phyloP scores from a whole-genome alignment of 768 basidiomycete species.

The Calocera viscosa region DNA sequence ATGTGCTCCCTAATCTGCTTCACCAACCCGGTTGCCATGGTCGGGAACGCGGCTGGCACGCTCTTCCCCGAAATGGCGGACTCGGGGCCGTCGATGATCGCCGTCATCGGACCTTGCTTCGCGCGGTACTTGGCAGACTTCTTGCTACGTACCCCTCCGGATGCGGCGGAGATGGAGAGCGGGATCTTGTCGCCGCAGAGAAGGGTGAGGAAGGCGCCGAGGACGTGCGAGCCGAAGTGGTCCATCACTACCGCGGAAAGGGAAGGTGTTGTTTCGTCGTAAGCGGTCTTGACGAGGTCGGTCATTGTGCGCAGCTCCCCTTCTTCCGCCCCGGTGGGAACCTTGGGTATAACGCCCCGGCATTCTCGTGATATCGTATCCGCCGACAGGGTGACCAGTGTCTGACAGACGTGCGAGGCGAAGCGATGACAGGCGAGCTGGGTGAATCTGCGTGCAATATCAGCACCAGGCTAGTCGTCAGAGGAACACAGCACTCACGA shows the following conservation, averaged over 20 bases:
- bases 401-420: conserved; percentile 92
- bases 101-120: conserved; percentile 67
- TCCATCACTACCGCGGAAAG: conserved; percentile 61
- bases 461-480: background rate
- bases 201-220: conserved; percentile 66
- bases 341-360: conserved; percentile 24
- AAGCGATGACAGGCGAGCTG: conserved; percentile 66
- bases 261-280: conserved; percentile 51
- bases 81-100: conserved; percentile 45
- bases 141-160: conserved; percentile 52
- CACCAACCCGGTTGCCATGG: conserved; percentile 37
- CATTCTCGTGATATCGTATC: conserved; percentile 32
- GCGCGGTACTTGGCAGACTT: conserved; percentile 74
- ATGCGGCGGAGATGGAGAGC: conserved; percentile 27
- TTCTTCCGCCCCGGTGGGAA: conserved; percentile 41
- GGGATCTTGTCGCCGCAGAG: conserved; percentile 38
- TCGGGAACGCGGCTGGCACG: conserved; percentile 40
- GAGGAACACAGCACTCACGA: conserved; percentile 47
- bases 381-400: conserved; percentile 46
- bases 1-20: conserved; percentile 40
- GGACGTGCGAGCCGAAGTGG: conserved; percentile 81
- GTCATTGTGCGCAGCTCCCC: conserved; percentile 47
- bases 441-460: conserved; percentile 40
- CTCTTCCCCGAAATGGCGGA: conserved; percentile 26
- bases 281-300: conserved; percentile 21